Evolutionary conservation across 2,329 filamentous ascomycete genomes (phyloP).

Genomic region (Domatiomyces catenatus): DNA sequence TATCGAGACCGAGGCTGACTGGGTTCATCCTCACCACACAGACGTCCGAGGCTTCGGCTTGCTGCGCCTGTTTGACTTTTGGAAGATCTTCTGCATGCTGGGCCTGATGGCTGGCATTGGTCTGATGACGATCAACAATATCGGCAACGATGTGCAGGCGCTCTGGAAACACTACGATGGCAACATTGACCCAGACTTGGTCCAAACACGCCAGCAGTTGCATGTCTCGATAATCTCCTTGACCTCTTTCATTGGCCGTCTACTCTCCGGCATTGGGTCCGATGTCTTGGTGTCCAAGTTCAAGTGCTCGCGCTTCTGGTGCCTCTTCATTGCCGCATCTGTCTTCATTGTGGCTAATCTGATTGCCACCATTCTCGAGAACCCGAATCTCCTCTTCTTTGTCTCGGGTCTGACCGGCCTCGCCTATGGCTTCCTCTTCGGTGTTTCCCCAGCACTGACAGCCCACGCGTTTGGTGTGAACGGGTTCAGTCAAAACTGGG

Average conservation of each 20-base stretch:
- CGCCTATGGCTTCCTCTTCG: slow-evolving; percentile 85
- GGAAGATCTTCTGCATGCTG: slow-evolving; percentile 78
- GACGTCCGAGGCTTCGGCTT: slow-evolving; percentile 79
- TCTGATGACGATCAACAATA: slow-evolving; percentile 99
- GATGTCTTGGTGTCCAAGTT: slow-evolving; percentile 76
- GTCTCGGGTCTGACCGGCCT: slow-evolving; percentile 75
- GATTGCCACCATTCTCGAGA: slow-evolving; percentile 56
- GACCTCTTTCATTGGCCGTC: slow-evolving; percentile 67
- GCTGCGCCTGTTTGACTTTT: slow-evolving; percentile 62
- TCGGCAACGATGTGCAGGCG: slow-evolving; percentile 74
- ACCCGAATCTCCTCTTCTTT: slow-evolving; percentile 60
- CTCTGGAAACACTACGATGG: slow-evolving; percentile 78
- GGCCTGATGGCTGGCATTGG: slow-evolving; percentile 84
- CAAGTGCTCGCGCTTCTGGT: slow-evolving; percentile 76
- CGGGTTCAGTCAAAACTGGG: slow-evolving; percentile 90
- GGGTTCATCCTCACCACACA: slow-evolving; percentile 61
- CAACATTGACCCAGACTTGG: slow-evolving; percentile 54
- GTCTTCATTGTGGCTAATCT: slow-evolving; percentile 72
- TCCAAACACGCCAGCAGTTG: slow-evolving; percentile 68
- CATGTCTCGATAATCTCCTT: slow-evolving; percentile 91
- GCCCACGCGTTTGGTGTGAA: slow-evolving; percentile 83
- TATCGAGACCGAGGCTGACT: slow-evolving; percentile 37
- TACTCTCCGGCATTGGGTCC: slow-evolving; percentile 72
- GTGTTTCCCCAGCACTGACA: slow-evolving; percentile 77
- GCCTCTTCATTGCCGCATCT: slow-evolving; percentile 58